A percentile compares a stretch with the other conserved stretches of the same genome.
Evolutionary conservation across 768 basidiomycete genomes (phyloP).

Genomic region (Calocybe gangraenosa): DNA sequence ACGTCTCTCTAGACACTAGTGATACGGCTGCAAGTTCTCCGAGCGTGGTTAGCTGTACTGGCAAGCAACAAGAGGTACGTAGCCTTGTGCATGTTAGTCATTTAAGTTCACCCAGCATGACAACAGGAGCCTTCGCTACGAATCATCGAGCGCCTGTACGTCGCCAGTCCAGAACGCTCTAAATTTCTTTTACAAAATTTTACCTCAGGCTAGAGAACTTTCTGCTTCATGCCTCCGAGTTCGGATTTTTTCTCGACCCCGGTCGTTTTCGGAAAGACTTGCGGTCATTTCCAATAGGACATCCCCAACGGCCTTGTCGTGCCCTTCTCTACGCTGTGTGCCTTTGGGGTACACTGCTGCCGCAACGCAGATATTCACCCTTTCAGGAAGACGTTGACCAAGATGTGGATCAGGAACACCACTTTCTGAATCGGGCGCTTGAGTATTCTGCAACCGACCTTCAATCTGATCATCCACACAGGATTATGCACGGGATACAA

Average conservation of each 20-base stretch:
- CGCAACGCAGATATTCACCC: constrained; percentile 28
- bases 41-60: neutral
- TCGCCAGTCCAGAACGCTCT: neutral
- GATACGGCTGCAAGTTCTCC: constrained; percentile 1
- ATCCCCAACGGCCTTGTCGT: constrained; percentile 39
- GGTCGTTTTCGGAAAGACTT: constrained; percentile 38
- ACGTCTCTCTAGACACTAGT: neutral
- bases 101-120: neutral
- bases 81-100: neutral
- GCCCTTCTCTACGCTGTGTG: constrained; percentile 43
- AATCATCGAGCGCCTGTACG: constrained; percentile 2
- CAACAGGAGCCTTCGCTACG: neutral
- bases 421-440: constrained; percentile 45
- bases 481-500: constrained; percentile 49
- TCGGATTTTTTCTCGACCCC: constrained; percentile 61
- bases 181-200: constrained; percentile 12
- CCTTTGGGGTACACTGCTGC: constrained; percentile 47
- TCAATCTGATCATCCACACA: constrained; percentile 39
- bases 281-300: constrained; percentile 41
- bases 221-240: constrained; percentile 46
- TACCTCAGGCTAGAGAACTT: constrained; percentile 50
- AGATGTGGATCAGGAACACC: no score
- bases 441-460: constrained; percentile 41
- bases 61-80: neutral
- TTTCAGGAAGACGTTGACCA: constrained; percentile 36